Conservation (phyloP, 768 basidiomycete species). For the Podaxis pistillaris region DNA sequence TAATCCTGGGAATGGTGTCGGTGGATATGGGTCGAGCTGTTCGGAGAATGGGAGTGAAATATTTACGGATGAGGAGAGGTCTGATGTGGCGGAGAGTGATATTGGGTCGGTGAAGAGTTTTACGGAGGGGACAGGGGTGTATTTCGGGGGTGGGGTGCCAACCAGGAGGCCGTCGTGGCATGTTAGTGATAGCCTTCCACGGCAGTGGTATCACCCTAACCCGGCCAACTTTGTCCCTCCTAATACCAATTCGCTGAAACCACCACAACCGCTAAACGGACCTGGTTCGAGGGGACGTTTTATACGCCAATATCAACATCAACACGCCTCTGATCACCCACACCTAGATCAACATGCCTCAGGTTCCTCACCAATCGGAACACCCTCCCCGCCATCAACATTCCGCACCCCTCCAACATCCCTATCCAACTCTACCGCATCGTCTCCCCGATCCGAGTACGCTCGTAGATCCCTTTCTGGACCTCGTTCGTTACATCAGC, state of each 20-base stretch:
- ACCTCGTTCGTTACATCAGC: constrained; percentile 13
- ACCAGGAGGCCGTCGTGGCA: constrained; percentile 51
- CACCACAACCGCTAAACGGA: background rate
- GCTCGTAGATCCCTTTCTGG: background rate
- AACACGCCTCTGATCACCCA: constrained; percentile 21
- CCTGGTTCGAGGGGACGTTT: constrained; percentile 26
- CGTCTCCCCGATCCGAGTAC: background rate
- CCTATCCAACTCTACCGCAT: background rate
- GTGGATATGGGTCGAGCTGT: constrained; percentile 22
- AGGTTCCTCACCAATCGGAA: background rate
- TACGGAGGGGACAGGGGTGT: constrained; percentile 43
- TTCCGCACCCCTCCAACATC: constrained; percentile 24
- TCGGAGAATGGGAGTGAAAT: constrained; percentile 50
- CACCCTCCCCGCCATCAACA: background rate
- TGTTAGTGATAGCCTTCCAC: constrained; percentile 28
- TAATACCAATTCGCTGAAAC: constrained; percentile 15
- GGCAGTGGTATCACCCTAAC: constrained; percentile 11
- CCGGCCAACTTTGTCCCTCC: constrained; percentile 12
- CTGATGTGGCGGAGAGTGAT: constrained; percentile 62
- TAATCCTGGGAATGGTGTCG: background rate
- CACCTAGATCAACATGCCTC: background rate
- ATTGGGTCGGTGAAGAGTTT: constrained; percentile 67
- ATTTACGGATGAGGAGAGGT: constrained; percentile 67
- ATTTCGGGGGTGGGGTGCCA: constrained; percentile 20
- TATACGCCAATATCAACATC: constrained; percentile 16